phyloP scores from a whole-genome alignment of 2,329 filamentous ascomycete genomes.

The Aspergillus hiratsukae region DNA sequence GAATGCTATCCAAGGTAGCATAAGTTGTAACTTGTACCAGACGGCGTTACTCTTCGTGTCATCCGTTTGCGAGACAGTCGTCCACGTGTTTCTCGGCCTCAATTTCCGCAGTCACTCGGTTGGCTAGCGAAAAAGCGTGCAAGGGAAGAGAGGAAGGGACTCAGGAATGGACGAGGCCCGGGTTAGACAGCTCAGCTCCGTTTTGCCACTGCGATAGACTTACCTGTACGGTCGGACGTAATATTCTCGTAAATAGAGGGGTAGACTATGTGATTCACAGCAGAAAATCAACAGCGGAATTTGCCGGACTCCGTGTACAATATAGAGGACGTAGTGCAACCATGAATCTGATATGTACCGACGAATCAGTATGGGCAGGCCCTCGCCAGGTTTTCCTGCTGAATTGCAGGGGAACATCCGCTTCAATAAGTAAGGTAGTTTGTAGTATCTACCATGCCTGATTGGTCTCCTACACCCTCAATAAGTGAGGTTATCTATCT shows the following conservation, averaged over 20 bases:
- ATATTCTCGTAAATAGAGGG: not conserved
- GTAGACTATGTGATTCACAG: not conserved
- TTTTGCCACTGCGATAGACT: not conserved
- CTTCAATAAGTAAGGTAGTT: not conserved
- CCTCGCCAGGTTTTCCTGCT: too few relatives aligned
- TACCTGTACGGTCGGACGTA: not conserved
- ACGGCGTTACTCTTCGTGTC: not conserved
- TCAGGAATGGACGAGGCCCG: too few relatives aligned
- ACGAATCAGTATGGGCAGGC: not conserved
- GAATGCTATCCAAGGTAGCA: not conserved
- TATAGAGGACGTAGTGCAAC: not conserved
- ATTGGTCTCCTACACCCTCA: not conserved
- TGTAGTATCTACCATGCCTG: not conserved
- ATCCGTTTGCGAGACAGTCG: not conserved
- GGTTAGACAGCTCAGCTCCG: not conserved
- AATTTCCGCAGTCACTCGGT: not conserved
- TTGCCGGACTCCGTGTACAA: not conserved
- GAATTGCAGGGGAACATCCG: not conserved
- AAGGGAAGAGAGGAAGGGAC: not conserved
- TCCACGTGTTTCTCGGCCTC: not conserved
- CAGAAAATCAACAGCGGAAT: not conserved
- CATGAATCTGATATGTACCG: not conserved
- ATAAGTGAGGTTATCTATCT: not conserved
- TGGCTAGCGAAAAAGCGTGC: not conserved
- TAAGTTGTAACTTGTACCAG: too few relatives aligned